Evolutionary conservation across 306 rosid species (phyloP), one percentile per base, ranked within the genome.

Genomic region (Dalbergia cochinchinensis): DNA sequence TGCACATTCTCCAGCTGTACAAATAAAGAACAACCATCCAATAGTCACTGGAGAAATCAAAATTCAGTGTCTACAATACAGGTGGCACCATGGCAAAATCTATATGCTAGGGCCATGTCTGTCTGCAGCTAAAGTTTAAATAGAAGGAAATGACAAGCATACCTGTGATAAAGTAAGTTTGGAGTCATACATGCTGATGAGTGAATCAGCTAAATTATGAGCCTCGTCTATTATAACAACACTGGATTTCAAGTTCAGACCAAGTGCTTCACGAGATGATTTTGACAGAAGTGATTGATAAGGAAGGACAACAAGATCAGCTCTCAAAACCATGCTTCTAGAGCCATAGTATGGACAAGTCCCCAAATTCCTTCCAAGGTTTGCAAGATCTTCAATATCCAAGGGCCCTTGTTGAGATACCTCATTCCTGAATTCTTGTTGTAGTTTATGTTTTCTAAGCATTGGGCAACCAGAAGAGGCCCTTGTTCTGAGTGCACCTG

Each of bases 311-410:
- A 95, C 92, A 83, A 95, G 99, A 85, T 95, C 99, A 70, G 94
- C 96, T 57, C 75, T 77, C 41, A 69, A 80, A 86, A 87, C 90
- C 94, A 92, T 83, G 85, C 95, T 89, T 85, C 97, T 89, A 80
- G 99, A 91, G 67, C 95, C 99, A 90, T 92, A 94, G 77, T 94
- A 94, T 8, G 99, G 99, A 78, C 99, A 94, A 58, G 92, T 89
- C 77, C 93, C 91, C 85, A 89, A 67, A 74, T 73, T 88, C 83
- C 86, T 90, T 72, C 99, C 99, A 76, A 91, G 92, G 86, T 82
- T 87, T 82, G 91, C 95, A 81, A 95, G 97, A 84, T 95, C 97
- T 83, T 95, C 99, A 84, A 95, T 91, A 80, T 95, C 99, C 92
- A 91, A 86, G 58, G 97, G 90, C 69, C 91, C 95, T 78, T 78